A percentile compares a stretch with the other conserved stretches of the same genome.
These are phyloP conservation scores for Patellaria atrata DNA, from an alignment of 495 filamentous ascomycete species.

Conservation along the genomic window DNA sequence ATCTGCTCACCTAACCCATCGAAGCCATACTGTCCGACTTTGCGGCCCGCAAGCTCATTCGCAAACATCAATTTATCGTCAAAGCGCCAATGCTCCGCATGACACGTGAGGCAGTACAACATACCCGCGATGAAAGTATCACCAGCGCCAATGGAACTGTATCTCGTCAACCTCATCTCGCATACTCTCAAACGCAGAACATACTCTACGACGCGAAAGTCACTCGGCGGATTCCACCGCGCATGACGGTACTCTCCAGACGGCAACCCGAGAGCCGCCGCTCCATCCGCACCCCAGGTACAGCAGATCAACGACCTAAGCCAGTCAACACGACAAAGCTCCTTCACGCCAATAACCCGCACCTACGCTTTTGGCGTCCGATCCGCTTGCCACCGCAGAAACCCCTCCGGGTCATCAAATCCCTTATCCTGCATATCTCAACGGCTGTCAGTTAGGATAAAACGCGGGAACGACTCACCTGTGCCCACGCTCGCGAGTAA, in stretches of 20 bases:
- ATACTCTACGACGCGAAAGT: constrained; percentile 44
- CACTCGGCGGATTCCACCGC: background rate
- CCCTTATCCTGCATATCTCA: constrained; percentile 28
- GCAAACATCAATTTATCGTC: constrained; percentile 43
- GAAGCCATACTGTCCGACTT: constrained; percentile 54
- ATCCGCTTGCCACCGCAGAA: constrained; percentile 32
- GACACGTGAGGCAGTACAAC: constrained; percentile 43
- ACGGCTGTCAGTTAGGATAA: constrained; percentile 4
- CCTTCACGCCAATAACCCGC: no score
- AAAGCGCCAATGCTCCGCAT: constrained; percentile 36
- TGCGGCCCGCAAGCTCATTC: constrained; percentile 50
- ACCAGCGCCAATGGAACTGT: constrained; percentile 54
- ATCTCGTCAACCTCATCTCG: constrained; percentile 9
- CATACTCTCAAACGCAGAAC: constrained; percentile 26
- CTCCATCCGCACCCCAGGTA: constrained; percentile 55
- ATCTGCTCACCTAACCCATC: no score
- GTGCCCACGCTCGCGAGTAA: constrained; percentile 56
- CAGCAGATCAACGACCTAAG: constrained; percentile 45
- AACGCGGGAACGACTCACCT: constrained; percentile 28
- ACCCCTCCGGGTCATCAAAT: constrained; percentile 37
- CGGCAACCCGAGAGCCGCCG: constrained; percentile 31
- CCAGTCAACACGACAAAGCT: no score
- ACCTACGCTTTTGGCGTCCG: constrained; percentile 33
- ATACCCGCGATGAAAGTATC: constrained; percentile 66
- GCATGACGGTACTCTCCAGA: background rate